Evolutionary conservation across 768 basidiomycete genomes (phyloP), one percentile per base, ranked within the genome.

Genomic region (Rhodotorula kratochvilovae): DNA sequence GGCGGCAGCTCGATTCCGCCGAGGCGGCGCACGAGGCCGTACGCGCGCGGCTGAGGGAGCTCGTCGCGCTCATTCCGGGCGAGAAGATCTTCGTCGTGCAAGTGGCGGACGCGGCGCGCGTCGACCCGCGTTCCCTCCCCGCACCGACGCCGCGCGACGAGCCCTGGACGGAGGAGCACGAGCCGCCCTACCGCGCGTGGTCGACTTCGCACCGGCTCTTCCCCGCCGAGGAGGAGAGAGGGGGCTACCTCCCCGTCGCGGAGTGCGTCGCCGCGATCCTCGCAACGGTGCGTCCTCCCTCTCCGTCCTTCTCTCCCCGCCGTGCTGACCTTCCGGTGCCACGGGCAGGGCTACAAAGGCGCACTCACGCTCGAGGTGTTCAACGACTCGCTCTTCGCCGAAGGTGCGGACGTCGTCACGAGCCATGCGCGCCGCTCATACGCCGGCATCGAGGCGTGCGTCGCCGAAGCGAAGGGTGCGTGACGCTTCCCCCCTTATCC

Each of bases 171-270:
- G 8, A 6, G 39, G 39, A 39, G 8, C 39, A 39, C 39, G 39
- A 39, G 39, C 39, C 39, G 39, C 39, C 39, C 8, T 39, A 39
- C 39, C 39, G 39, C 39, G 39, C 39, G 39, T 39, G 39, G 39
- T 39, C 39, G 39, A 39, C 39, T 13, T 39, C 39, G 39, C 39
- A 39, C 39, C 39, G 39, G 8, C 39, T 39, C 8, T 39, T 13
- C 39, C 39, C 39, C 1, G 77, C 81, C 78, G 86, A 82, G 62
- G 66, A 25, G 45, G 4, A 25, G 27, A 42, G 89, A 75, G 87
- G 86, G 42, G 87, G 85, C 1, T 85, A 83, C 1, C 80, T 82
- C 25, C 85, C 83, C 48, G 81, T 88, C 66, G 79, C 78, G 12
- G 84, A 83, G 36, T 88, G 80, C 79, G 82, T 85, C 77, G 87